Base-by-base conservation (phyloP, 352 stramenopile species). In the Globisporangium nodosum region DNA sequence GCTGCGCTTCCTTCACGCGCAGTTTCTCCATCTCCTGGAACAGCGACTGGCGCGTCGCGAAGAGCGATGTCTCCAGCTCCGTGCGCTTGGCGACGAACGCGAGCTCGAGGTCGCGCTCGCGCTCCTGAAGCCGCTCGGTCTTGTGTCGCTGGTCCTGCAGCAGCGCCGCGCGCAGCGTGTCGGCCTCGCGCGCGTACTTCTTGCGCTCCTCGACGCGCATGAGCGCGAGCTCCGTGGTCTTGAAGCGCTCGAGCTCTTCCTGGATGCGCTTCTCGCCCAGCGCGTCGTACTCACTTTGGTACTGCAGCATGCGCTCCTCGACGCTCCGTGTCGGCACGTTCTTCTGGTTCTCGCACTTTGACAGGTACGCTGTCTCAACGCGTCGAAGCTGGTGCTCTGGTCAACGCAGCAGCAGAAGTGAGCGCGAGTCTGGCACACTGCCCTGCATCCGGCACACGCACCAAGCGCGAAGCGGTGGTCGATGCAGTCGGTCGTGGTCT, bases 21-120 rank as follows among this genome's bases (percentile, higher is more conserved):
- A 86, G 63, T 43, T 74, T 73, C 52, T 91, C 81, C 61, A 86
- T 76, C 16, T 91, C 74, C 56, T 81, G 74, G 35, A 89, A 88
- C 11, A 91, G 57, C 8, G 61, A 64, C 61, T 91, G 81, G 0
- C 81, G 61, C 4, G 70, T 86, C 60, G 81, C 74, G 52, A 89
- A 91, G n/a, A 88, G 51, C 12, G 76, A 77, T 5, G 69, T 73
- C 54, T 91, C 81, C 0, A 91, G 54, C 51, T 87, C 73, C 0
- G 73, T 76, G 61, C 69, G 66, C 9, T 76, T 72, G 0, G 65
- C 56, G 7, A 77, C 66, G 65, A 86, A 88, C 33, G 61, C 63
- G 47, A 87, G 61, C 27, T 91, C 78, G n/a, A 88, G 62, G 27
- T 89, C 76, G 21, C 68, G 71, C 37, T 88, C 69, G n/a, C 64